phyloP scores from a whole-genome alignment of 371 early-diverging fungal species.

The Mortierella sp. region DNA sequence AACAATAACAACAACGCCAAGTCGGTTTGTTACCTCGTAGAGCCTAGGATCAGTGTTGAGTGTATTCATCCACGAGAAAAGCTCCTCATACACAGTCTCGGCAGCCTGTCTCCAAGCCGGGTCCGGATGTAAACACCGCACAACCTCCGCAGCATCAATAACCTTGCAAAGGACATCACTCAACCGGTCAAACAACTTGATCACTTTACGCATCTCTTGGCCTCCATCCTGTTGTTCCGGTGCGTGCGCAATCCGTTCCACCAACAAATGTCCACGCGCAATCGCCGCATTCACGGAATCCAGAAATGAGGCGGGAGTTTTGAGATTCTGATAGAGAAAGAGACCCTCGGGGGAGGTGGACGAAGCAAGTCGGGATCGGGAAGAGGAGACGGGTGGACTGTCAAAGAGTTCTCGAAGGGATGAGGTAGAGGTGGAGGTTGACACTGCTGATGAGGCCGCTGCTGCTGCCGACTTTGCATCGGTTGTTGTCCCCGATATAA shows the following conservation, averaged over 20 bases:
- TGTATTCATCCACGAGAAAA: slow-evolving; percentile 91
- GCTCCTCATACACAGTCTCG: slow-evolving; percentile 79
- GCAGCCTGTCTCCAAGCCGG: slow-evolving; percentile 79
- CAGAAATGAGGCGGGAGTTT: slow-evolving; percentile 47
- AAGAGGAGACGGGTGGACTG: slow-evolving; percentile 25
- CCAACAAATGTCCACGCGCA: slow-evolving; percentile 68
- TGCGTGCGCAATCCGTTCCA: slow-evolving; percentile 72
- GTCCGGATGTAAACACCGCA: slow-evolving; percentile 94
- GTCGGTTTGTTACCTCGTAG: slow-evolving; percentile 71
- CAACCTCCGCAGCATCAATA: slow-evolving; percentile 93
- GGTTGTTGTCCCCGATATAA: slow-evolving; percentile 16
- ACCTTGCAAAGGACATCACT: slow-evolving; percentile 92
- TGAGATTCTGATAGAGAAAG: slow-evolving; percentile 45
- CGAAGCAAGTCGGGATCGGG: slow-evolving; percentile 31
- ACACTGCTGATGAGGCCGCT: slow-evolving; percentile 13
- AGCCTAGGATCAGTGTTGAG: slow-evolving; percentile 93
- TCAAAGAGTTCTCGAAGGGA: slow-evolving; percentile 52
- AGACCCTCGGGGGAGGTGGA: slow-evolving; percentile 32
- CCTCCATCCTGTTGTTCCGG: slow-evolving; percentile 61
- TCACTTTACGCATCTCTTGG: slow-evolving; percentile 77
- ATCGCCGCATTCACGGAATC: slow-evolving; percentile 58
- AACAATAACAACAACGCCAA: neutral
- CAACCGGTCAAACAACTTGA: slow-evolving; percentile 90
- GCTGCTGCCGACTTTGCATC: slow-evolving; percentile 10
- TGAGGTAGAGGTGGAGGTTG: slow-evolving; percentile 7